A percentile compares a stretch with the other conserved stretches of the same genome.
These are phyloP conservation scores for Populus hybrid DNA, from an alignment of 441 rosid species.

Conservation along the genomic window DNA sequence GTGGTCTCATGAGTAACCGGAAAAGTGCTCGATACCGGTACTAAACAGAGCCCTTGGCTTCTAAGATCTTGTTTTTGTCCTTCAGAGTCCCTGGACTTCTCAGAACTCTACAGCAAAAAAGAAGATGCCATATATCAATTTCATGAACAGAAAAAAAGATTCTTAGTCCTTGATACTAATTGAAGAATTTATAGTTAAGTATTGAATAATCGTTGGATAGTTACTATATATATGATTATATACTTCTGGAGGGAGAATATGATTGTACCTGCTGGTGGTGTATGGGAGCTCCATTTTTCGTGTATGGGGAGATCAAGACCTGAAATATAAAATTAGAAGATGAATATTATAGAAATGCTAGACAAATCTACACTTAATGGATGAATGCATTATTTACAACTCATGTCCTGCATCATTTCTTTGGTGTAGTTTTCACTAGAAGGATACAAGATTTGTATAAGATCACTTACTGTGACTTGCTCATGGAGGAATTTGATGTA, in stretches of 20 bases:
- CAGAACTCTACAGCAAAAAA: conserved; percentile 43
- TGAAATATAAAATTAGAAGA: conserved; percentile 24
- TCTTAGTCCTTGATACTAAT: neutral
- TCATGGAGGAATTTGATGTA: conserved; percentile 95
- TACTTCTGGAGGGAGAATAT: conserved; percentile 5
- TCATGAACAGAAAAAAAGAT: neutral
- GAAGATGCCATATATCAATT: neutral
- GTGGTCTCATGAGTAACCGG: conserved; percentile 85
- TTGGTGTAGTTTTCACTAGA: neutral
- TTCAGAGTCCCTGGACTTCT: conserved; percentile 50
- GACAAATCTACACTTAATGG: neutral
- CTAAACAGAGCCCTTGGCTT: conserved; percentile 86
- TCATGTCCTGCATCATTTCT: neutral
- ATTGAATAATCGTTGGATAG: neutral
- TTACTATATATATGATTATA: neutral
- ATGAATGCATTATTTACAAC: neutral
- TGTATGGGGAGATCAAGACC: conserved; percentile 86
- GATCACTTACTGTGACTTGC: conserved; percentile 70
- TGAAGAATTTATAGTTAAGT: neutral
- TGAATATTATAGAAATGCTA: neutral
- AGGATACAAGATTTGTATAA: neutral
- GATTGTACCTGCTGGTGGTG: conserved; percentile 70
- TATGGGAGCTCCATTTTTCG: conserved; percentile 80
- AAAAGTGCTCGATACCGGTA: conserved; percentile 85
- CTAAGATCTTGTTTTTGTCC: conserved; percentile 77